Base-by-base conservation (phyloP, 176 grass and related monocot species). In the Oryza rufipogon region DNA sequence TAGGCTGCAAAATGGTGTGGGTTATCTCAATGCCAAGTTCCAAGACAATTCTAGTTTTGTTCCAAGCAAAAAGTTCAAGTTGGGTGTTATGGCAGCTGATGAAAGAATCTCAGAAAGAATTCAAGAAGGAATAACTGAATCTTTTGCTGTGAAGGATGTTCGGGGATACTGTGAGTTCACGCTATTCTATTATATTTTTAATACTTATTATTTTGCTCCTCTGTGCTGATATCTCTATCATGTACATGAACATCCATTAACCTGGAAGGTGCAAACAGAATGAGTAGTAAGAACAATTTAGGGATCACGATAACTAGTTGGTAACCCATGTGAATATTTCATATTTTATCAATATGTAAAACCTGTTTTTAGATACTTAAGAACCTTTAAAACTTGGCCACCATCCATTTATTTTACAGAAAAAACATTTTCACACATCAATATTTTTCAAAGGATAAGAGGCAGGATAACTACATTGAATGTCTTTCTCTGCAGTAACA, bases 41-140 rank as follows among this genome's bases (percentile, higher is more conserved):
- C 85, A 87, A 81, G 85, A 87, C 71, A 76, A 48, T 47, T 74
- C 73, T 3, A 15, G 46, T 58, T 84, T 58, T 69, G 75, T 87
- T 63, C 78, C 48, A 25, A 25, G 78, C 78, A 81, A 10, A 42
- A 87, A 12, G 49, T 76, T 87, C 48, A 87, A 5, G 64, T 58
- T 87, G 36, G 85, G 78, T 36, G 85, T 75, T 8, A 81, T 81
- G 78, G 78, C 36, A 47, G 47, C 64, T 76, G 85, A 87, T 47
- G 78, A 81, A 25, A 75, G 13, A 14, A 76, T 87, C 32, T 69
- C 78, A 38, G 25, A 81, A 17, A 75, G 46, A 58, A 61, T 87
- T 0, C 71, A 76, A 15, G 78, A 87, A 76, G 85, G 85, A 76
- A 60, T 87, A 81, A 36, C 78, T 81, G 64, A 81, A 25, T 7